phyloP scores from a whole-genome alignment of 2,329 filamentous ascomycete genomes.

The Tolypocladium inflatum region DNA sequence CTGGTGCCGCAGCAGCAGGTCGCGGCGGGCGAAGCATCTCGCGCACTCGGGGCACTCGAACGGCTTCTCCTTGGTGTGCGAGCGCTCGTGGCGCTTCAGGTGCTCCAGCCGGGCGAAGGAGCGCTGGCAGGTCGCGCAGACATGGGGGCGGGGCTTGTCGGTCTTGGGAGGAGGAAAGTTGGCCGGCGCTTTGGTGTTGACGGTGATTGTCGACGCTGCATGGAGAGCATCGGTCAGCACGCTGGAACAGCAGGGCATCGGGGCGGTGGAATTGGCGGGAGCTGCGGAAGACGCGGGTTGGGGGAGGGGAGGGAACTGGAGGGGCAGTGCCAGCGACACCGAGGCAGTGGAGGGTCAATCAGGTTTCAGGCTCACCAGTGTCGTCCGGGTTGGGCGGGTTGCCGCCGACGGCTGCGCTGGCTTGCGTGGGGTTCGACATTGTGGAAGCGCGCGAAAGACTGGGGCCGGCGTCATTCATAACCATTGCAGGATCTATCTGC shows the following conservation, averaged over 20 bases:
- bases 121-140: slow-evolving; percentile 82
- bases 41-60: slow-evolving; percentile 95
- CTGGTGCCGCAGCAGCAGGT: slow-evolving; percentile 87
- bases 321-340: slow-evolving; percentile 20
- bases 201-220: slow-evolving; percentile 40
- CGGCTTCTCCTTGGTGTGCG: slow-evolving; percentile 98
- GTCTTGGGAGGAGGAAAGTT: slow-evolving; percentile 79
- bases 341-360: slow-evolving; percentile 1
- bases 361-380: slow-evolving; percentile 26
- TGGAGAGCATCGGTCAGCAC: slow-evolving; percentile 8
- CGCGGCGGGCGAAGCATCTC: slow-evolving; percentile 87
- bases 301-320: slow-evolving; percentile 19
- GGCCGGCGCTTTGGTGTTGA: slow-evolving; percentile 34
- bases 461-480: slow-evolving; percentile 28
- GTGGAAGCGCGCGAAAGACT: slow-evolving; percentile 25
- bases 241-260: slow-evolving; percentile 1
- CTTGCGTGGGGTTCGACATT: slow-evolving; percentile 25
- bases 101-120: slow-evolving; percentile 95
- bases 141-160: slow-evolving; percentile 92
- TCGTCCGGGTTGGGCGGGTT: slow-evolving; percentile 23
- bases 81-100: slow-evolving; percentile 91
- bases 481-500: slow-evolving; percentile 20
- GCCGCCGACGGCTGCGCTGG: slow-evolving; percentile 17
- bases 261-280: not conserved
- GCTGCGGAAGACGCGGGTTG: not conserved